Evolutionary conservation across 2,329 filamentous ascomycete genomes (phyloP), one percentile per base, ranked within the genome.

Genomic region (Endoconidiophora laricicola): DNA sequence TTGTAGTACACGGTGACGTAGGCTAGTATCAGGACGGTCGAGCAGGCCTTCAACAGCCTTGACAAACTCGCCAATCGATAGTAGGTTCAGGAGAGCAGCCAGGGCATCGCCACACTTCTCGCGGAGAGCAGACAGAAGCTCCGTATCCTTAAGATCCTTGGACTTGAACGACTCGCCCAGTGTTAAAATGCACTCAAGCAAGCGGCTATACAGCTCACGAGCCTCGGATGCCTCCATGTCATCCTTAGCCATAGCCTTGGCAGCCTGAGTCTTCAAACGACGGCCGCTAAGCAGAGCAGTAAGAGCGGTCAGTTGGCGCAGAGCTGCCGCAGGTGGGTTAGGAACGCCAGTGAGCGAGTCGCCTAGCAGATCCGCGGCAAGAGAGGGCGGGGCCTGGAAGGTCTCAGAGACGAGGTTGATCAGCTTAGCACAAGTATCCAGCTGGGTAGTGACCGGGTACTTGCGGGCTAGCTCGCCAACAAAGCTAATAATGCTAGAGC

Each of bases 11-110:
- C 85, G 88, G 56, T 83, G 79, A 1, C 84, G 83, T 46, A 90
- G 70, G 45, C 83, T 77, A 57, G 85, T 73, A 55, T 86, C 80
- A 4, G 83, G 78, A 45, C 81, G 77, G 56, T 84, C 76, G 36
- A 96, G 76, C 26, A 98, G 71, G 24, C 79, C 77, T 60, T 94
- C 85, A 39, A 93, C 82, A 7, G 87, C 84, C 61, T 86, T 85
- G 62, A 96, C 79, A 63, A 96, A 91, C 64, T 95, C 86, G 48
- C 79, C 73, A 2, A 90, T 87, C 0, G 88, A 90, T 40, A 94
- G 72, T 5, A 95, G 74, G 55, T 85, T 82, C 46, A 98, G 72
- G n/a, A 94, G 69, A 55, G 83, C 82, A 16, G 83, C 79, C 44
- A 96, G 71, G 1, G 86, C 76, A 51, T 83, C 77, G 38, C 83